Conservation (phyloP, 2,329 filamentous ascomycete species). For the Apiospora aurea region DNA sequence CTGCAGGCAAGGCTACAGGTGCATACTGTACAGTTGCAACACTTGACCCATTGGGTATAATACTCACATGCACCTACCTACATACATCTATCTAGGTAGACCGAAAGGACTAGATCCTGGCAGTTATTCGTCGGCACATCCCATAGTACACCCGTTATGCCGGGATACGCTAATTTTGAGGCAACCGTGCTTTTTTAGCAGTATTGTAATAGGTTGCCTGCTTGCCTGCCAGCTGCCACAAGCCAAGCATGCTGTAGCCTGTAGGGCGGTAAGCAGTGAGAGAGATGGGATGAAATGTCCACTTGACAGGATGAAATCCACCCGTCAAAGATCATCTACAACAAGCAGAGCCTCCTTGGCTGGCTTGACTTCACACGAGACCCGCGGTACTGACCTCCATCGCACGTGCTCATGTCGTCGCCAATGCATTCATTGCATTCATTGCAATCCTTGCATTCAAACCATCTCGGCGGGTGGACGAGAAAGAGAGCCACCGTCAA, state of each 20-base stretch:
- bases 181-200: conserved; percentile 4
- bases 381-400: background rate
- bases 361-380: background rate
- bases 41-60: background rate
- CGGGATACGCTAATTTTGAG: conserved; percentile 27
- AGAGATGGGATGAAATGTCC: conserved; percentile 17
- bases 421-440: background rate
- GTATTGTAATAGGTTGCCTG: background rate
- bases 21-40: background rate
- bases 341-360: conserved; percentile 4
- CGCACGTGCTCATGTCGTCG: conserved; percentile 3
- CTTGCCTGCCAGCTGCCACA: background rate
- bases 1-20: background rate
- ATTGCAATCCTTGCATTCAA: no score
- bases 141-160: conserved; percentile 31
- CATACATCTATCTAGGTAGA: conserved; percentile 19
- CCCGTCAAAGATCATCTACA: background rate
- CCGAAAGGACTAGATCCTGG: conserved; percentile 4
- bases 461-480: background rate
- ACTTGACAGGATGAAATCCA: conserved; percentile 11
- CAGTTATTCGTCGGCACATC: conserved; percentile 25
- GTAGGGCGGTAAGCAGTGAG: background rate
- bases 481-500: background rate
- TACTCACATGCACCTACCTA: conserved; percentile 4
- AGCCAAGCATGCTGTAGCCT: background rate